Base-by-base conservation (phyloP, 805 yeast genomes). In the Metschnikowia baotianmanensis region DNA sequence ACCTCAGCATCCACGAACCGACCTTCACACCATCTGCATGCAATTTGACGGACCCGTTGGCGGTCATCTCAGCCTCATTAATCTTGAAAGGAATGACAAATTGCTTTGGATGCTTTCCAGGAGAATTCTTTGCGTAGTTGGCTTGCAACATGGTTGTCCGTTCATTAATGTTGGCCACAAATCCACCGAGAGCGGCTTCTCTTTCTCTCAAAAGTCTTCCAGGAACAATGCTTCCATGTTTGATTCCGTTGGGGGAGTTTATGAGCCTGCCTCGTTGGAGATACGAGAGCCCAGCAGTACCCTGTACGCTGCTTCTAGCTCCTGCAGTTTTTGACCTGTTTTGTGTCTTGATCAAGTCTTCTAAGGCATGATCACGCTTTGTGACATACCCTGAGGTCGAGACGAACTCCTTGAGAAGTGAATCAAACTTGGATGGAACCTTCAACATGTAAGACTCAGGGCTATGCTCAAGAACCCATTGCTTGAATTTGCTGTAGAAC, bases 201-300 rank as follows among this genome's bases (percentile, higher is more conserved):
- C 67, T 62, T 30, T 71, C 62, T 40, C 68, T 68, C 32, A 77
- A 65, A 33, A 78, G 63, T 69, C 96, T 78, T 44, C 91, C 95
- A 12, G 89, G 86, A 15, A 77, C 78, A 30, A 82, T 69, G 38
- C 65, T 65, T 20, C 74, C 76, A 42, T 71, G 62, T 34, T 74
- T 65, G 18, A 79, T 62, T 36, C 96, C 95, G 53, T 82, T 78
- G 17, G 95, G 93, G 4, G 84, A 70, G 58, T 79, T 83, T 43
- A 67, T 57, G 27, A 87, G 64, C 58, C 87, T 75, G 6, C 95
- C 95, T 43, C 72, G 74, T 46, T 83, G 74, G 28, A 69, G 70
- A 53, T 86, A 87, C 1, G 86, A 75, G 45, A 86, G 71, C 6
- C 96, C 96, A 21, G 84, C 95, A 6, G 85, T 77, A 23, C 89